Base-by-base conservation (phyloP, 306 rosid genomes). In the Ormosia emarginata region DNA sequence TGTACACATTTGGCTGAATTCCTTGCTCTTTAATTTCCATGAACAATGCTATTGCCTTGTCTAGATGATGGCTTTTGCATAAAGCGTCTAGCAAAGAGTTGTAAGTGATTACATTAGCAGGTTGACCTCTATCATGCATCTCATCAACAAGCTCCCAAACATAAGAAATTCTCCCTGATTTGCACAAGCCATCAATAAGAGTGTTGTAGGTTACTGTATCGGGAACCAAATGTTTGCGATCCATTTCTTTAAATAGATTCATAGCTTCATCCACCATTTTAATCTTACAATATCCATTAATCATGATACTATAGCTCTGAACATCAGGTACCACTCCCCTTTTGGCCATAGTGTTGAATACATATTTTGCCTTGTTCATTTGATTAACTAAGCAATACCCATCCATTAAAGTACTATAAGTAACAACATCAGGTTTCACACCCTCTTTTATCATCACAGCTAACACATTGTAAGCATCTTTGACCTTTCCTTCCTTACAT, bases 401-500 rank as follows among this genome's bases (percentile, higher is more conserved):
- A 61, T 82, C 58, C 36, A 77, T 71, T 5, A 81, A 37, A 0
- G 81, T 8, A 67, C 1, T 78, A n/a, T 85, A 81, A 2, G 75
- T 78, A 30, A 86, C 69, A 10, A 34, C 30, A 68, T 74, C 3
- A 6, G 73, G 83, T 17, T 37, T 2, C 2, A 46, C 2, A 3
- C 67, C 71, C 2, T 9, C 29, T 15, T 74, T 37, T 0, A 14
- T 64, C 78, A 80, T 82, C 24, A 57, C 0, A 5, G 74, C 58
- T 13, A 75, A 4, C 40, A 76, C 11, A 15, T 30, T 18, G 29
- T 24, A 43, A 37, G 78, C 78, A 13, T 67, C 49, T 37, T 17
- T 18, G 6, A 76, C 9, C n/a, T 29, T 67, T 13, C 85, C 85
- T 33, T 74, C 70, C 37, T 82, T 71, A 2, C 74, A 81, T 14